Base-by-base conservation (phyloP, 805 yeast species). In the Novakomyces olei region DNA sequence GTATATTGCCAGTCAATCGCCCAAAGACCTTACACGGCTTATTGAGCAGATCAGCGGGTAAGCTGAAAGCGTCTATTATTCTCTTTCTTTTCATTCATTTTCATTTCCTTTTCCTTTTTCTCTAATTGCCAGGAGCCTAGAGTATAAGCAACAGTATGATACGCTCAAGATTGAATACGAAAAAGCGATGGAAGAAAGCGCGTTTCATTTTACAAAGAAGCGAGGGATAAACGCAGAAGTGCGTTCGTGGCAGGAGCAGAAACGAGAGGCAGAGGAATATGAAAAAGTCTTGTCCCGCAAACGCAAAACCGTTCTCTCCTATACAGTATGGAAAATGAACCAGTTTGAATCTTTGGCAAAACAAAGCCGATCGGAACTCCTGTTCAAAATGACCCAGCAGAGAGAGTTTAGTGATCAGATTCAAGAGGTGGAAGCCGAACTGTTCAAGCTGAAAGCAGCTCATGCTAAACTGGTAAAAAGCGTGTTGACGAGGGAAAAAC, bases 1-100 rank as follows among this genome's bases (percentile, higher is more conserved):
- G 49, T 75, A 72, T 43, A 71, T 88, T 26, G 96, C 96, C 0
- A 64, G 92, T 0, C 92, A 83, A 48, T 69, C 85, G 0, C 69
- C 95, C 0, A 51, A 53, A 16, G 92, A 80, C 25, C 59, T 88
- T 37, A 68, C 91, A 2, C 61, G 56, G 28, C 51, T 83, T 38
- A 57, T 88, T 34, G 98, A 88, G 52, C 69, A 69, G 10, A 69
- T 88, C 18, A 75, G 91, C 38, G 93, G 94, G 0, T 29, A 23
- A n/a, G n/a, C n/a, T n/a, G n/a, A n/a, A n/a, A n/a, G n/a, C n/a
- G n/a, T n/a, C n/a, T n/a, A n/a, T n/a, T n/a, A n/a, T n/a, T n/a
- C n/a, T n/a, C n/a, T n/a, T n/a, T n/a, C n/a, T n/a, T n/a, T n/a
- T n/a, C n/a, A n/a, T n/a, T n/a, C n/a, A n/a, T n/a, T n/a, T n/a